A percentile compares a stretch with the other conserved stretches of the same genome.
Evolutionary conservation across 441 rosid genomes (phyloP).

Genomic region (Euphorbia schlechtendalii): DNA sequence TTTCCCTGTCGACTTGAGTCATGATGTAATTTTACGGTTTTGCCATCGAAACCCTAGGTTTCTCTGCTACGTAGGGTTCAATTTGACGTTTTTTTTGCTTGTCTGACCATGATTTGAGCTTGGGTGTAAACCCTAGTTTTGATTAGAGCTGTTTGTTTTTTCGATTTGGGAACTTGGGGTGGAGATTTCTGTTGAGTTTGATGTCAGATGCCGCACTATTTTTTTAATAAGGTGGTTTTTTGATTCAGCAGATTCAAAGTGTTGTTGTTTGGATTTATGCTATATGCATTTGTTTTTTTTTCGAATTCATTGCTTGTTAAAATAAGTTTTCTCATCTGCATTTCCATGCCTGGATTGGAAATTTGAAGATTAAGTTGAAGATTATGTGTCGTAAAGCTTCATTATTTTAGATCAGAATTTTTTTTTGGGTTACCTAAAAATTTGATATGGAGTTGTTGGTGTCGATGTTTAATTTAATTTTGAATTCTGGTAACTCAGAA

Average conservation of each 20-base stretch:
- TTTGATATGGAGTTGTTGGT: not conserved
- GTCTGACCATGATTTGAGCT: constrained; percentile 29
- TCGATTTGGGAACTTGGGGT: constrained; percentile 20
- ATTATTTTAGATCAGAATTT: constrained; percentile 23
- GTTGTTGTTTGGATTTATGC: constrained; percentile 18
- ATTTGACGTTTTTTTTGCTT: constrained; percentile 16
- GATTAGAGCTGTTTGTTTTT: constrained; percentile 12
- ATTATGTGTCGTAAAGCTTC: constrained; percentile 9
- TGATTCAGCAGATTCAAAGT: constrained; percentile 25
- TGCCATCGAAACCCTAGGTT: constrained; percentile 55
- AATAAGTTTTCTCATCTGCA: constrained; percentile 24
- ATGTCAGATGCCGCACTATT: constrained; percentile 15
- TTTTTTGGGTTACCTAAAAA: constrained; percentile 7
- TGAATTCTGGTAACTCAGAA: not conserved
- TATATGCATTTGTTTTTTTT: constrained; percentile 7
- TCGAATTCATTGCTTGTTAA: not conserved
- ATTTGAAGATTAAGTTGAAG: constrained; percentile 13
- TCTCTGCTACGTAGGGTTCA: constrained; percentile 10
- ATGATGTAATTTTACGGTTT: constrained; percentile 26
- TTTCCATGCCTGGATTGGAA: constrained; percentile 18
- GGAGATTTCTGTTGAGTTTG: constrained; percentile 9
- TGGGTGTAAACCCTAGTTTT: constrained; percentile 42
- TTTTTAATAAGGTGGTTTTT: constrained; percentile 19
- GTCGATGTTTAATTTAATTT: constrained; percentile 2
- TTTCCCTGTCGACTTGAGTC: constrained; percentile 12